Base-by-base conservation (phyloP, 2,329 filamentous ascomycete genomes). In the Gliomastix tumulicola region DNA sequence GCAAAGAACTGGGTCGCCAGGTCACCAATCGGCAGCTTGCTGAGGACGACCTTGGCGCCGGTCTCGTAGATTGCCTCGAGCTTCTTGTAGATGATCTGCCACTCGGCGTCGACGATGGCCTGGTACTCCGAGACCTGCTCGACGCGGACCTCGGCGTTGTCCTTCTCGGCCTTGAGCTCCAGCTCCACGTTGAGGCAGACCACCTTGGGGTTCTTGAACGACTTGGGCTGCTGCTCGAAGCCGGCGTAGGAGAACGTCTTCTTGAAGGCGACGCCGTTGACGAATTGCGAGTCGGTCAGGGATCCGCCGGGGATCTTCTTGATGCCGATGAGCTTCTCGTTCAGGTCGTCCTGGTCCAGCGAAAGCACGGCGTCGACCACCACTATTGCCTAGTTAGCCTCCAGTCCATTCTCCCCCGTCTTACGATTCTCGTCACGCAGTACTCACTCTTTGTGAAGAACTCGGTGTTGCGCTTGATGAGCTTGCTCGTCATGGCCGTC, bases 61-160 rank as follows among this genome's bases (percentile, higher is more conserved):
- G 90, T 96, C 65, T 90, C 82, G 74, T 90, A 78, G 37, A 95
- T 69, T 34, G 90, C 87, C 69, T 98, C 92, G 60, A 98, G 85
- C 75, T 98, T 98, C 73, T 96, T 90, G 79, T 84, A 97, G 63
- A 98, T 98, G 58, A 98, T 98, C 65, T 96, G 88, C 92, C 92
- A 98, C 66, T 98, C 92, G 21, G 92, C 92, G 56, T 98, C 92
- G 57, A 98, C 92, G 50, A 98, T 96, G 44, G 92, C 92, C 68
- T 98, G 92, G 70, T 98, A 98, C 67, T 98, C 92, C 16, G 90
- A 94, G 36, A 98, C 92, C 64, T 97, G 89, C 66, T 97, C 92
- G 40, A 98, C 89, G 41, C 92, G 83, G 45, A 98, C 88, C 69
- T 98, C 92, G 41, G 92, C 92, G 55, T 98, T 98, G 69, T 98